Base-by-base conservation (phyloP, 768 basidiomycete genomes). In the Mycena vitilis region DNA sequence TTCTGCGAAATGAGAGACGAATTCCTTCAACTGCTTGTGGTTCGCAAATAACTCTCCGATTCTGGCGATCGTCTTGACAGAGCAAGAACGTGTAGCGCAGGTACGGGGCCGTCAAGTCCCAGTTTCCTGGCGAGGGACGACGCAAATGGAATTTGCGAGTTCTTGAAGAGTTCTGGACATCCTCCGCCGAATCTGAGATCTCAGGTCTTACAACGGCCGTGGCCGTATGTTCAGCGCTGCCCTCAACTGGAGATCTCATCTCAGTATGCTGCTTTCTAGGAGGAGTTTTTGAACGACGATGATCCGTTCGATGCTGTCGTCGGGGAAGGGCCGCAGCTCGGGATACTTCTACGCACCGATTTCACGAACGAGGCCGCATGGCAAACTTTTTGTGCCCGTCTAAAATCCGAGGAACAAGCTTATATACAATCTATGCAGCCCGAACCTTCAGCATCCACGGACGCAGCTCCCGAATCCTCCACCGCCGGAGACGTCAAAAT, bases 261-360 rank as follows among this genome's bases (percentile, higher is more conserved):
- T 23, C 20, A 11, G 1, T 30, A 30, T 30, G 30, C 30, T 30
- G 30, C 30, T 8, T 38, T 10, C 8, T 47, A 78, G 77, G 75
- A 75, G 9, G 72, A 76, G 11, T 71, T 76, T 42, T 60, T 73
- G 16, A 60, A 73, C 55, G 90, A 90, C 73, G 75, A 76, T 11
- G 91, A 93, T 76, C 86, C 86, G 2, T 74, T 86, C 66, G 91
- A 92, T 75, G 75, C 74, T 13, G 69, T 81, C 57, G 70, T 86
- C 38, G 76, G 80, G 23, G 82, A 87, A 25, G 83, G 79, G 9
- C 82, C 82, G 1, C 86, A 87, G 64, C 73, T 88, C 48, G 91
- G 91, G 16, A 73, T 94, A 66, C 75, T 94, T 53, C 75, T 94
- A n/a, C 88, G 93, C 45, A 90, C 92, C 12, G 91, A 94, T 73